These are phyloP conservation scores for Psilocybe sp. DNA, from an alignment of 768 basidiomycete genomes.

Conservation along the genomic window DNA sequence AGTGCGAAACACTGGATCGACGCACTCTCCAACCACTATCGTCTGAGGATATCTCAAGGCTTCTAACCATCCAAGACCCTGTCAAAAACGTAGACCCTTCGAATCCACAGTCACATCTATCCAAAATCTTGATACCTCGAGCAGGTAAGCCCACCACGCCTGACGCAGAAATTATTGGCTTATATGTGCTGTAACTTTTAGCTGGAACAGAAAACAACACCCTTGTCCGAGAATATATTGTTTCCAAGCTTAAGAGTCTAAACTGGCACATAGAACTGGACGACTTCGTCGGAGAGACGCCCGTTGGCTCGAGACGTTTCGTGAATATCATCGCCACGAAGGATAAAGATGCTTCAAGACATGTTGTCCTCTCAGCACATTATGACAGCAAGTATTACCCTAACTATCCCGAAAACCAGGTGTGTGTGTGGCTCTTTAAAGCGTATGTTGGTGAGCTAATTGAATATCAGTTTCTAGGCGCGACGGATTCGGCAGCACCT, in stretches of 20 bases:
- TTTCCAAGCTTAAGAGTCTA: slow-evolving; percentile 63
- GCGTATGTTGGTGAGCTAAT: background rate
- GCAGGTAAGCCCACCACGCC: slow-evolving; percentile 45
- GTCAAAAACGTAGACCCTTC: slow-evolving; percentile 63
- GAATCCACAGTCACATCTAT: slow-evolving; percentile 70
- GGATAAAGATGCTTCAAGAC: slow-evolving; percentile 77
- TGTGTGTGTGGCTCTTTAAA: slow-evolving; percentile 27
- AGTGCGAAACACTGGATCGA: slow-evolving; percentile 37
- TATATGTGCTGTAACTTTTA: slow-evolving; percentile 20
- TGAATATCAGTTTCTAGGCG: slow-evolving; percentile 80
- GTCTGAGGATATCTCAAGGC: slow-evolving; percentile 42
- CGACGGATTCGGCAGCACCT: slow-evolving; percentile 94
- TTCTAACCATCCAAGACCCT: slow-evolving; percentile 61
- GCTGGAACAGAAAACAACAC: slow-evolving; percentile 79
- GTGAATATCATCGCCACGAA: slow-evolving; percentile 95
- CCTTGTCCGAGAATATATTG: slow-evolving; percentile 77
- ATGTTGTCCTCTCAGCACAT: slow-evolving; percentile 88
- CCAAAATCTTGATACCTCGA: slow-evolving; percentile 84
- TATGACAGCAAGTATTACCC: slow-evolving; percentile 91
- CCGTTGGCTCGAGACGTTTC: slow-evolving; percentile 76
- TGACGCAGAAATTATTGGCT: background rate
- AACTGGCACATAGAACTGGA: slow-evolving; percentile 91
- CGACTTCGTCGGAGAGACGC: slow-evolving; percentile 74
- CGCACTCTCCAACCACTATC: slow-evolving; percentile 46
- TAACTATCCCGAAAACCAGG: slow-evolving; percentile 70